A percentile compares a stretch with the other conserved stretches of the same genome.
phyloP scores from a whole-genome alignment of 2,329 filamentous ascomycete genomes.

The Alternaria rosae region DNA sequence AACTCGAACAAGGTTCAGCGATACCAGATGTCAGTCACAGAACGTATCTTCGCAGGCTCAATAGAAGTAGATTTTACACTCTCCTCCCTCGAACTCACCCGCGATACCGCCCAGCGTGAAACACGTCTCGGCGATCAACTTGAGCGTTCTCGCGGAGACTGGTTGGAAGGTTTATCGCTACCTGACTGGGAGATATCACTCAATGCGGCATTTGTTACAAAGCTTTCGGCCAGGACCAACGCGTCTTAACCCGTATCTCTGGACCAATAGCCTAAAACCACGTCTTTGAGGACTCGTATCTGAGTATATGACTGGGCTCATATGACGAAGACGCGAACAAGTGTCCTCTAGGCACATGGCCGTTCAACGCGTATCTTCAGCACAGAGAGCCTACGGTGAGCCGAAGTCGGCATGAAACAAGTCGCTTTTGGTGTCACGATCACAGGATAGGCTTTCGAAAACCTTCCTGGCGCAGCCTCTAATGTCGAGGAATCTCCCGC shows the following conservation, averaged over 20 bases:
- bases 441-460: background rate
- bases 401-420: background rate
- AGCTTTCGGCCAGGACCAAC: background rate
- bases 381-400: background rate
- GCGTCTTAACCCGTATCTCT: background rate
- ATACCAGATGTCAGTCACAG: background rate
- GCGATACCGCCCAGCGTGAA: background rate
- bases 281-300: background rate
- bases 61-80: background rate
- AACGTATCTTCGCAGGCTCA: background rate
- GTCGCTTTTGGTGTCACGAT: background rate
- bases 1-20: background rate
- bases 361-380: background rate
- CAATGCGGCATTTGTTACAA: background rate
- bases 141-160: background rate
- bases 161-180: background rate
- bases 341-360: background rate
- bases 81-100: background rate
- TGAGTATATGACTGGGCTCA: background rate
- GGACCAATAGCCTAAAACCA: background rate
- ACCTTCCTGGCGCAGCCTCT: background rate
- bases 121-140: background rate
- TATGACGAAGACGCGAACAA: too few relatives aligned
- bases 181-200: background rate
- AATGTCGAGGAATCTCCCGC: background rate